These are phyloP conservation scores for Trichosporon ovoides DNA, from an alignment of 1,284 basidiomycete species.

Conservation along the genomic window DNA sequence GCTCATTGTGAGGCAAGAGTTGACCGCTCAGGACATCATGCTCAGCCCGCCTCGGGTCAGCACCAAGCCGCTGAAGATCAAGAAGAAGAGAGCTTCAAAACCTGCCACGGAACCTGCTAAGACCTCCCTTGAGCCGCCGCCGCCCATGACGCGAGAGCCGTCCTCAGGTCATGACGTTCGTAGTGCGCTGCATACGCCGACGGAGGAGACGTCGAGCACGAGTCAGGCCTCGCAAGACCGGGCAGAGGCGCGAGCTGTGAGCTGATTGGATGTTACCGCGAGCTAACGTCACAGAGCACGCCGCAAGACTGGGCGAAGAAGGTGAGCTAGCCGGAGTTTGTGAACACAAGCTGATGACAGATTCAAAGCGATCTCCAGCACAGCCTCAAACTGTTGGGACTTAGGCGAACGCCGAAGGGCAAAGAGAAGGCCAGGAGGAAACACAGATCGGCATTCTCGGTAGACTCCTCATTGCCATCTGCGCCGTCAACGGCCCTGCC, in stretches of 20 bases:
- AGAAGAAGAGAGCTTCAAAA: conserved; percentile 9
- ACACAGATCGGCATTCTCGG: too few relatives aligned
- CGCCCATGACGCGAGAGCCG: not conserved
- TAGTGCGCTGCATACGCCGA: not conserved
- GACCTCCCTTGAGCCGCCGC: not conserved
- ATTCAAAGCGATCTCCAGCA: not conserved
- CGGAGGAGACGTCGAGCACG: not conserved
- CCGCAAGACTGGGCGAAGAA: not conserved
- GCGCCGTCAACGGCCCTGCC: not conserved
- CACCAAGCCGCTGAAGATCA: conserved; percentile 14
- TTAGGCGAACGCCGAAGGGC: not conserved
- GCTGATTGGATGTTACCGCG: not conserved
- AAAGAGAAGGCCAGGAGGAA: too few relatives aligned
- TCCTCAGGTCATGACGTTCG: not conserved
- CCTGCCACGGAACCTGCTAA: not conserved
- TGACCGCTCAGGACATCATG: not conserved
- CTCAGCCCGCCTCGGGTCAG: not conserved
- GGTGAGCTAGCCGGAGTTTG: not conserved
- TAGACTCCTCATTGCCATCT: too few relatives aligned
- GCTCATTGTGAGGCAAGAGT: too few relatives aligned
- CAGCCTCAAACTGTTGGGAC: not conserved
- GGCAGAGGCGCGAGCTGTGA: not conserved
- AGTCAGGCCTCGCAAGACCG: not conserved
- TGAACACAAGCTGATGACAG: too few relatives aligned
- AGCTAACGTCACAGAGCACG: not conserved